Conservation (phyloP, 768 basidiomycete species). For the Naematelia encephala region DNA sequence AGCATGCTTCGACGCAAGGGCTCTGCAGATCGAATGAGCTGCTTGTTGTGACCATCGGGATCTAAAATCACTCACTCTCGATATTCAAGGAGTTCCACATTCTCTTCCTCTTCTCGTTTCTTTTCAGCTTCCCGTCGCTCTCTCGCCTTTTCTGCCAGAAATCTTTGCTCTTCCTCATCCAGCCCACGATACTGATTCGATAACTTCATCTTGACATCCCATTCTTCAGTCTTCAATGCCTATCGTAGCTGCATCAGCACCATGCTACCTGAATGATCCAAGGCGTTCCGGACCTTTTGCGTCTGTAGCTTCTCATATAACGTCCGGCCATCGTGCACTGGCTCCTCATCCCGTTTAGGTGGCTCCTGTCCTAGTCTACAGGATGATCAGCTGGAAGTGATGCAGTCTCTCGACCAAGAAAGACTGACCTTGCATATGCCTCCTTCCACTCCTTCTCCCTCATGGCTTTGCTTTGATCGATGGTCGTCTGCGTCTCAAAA, state of each 20-base stretch:
- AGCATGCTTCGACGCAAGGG: slow-evolving; percentile 24
- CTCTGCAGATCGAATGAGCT: slow-evolving; percentile 10
- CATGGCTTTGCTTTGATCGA: slow-evolving; percentile 48
- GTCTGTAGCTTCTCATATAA: slow-evolving; percentile 47
- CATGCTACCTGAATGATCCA: neutral
- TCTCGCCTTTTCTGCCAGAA: slow-evolving; percentile 46
- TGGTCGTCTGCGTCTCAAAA: slow-evolving; percentile 50
- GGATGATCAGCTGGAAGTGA: neutral
- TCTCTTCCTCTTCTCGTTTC: slow-evolving; percentile 35
- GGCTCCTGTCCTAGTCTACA: slow-evolving; percentile 52
- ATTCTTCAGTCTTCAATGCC: slow-evolving; percentile 51
- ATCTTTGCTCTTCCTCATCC: slow-evolving; percentile 51
- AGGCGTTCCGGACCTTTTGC: neutral
- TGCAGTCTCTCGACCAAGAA: neutral
- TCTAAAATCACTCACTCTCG: slow-evolving; percentile 34
- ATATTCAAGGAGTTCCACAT: slow-evolving; percentile 47
- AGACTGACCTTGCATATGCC: slow-evolving; percentile 50
- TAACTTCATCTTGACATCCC: slow-evolving; percentile 53
- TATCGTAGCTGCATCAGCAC: slow-evolving; percentile 16
- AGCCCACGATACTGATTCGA: slow-evolving; percentile 53
- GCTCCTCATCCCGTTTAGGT: slow-evolving; percentile 40
- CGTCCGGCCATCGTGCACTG: slow-evolving; percentile 49
- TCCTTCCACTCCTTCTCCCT: slow-evolving; percentile 52
- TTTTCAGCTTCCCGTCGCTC: slow-evolving; percentile 40
- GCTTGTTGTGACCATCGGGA: neutral